Conservation (phyloP, 164 flowering plant genomes). For the Aristolochia fimbriata region DNA sequence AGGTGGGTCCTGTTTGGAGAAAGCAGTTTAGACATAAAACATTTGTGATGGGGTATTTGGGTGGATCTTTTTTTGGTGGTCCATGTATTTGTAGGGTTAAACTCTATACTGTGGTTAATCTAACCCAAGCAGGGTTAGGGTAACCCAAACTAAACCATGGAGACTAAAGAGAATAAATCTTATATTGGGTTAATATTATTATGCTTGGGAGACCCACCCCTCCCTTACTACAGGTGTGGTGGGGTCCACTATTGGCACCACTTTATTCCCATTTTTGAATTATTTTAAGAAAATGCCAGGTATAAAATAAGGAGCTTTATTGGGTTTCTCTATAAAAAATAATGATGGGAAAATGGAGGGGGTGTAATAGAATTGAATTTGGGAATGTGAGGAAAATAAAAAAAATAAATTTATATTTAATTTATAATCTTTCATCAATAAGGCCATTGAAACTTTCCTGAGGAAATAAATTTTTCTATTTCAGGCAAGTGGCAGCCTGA, state of each 20-base stretch:
- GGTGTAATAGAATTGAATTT: background rate
- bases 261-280: background rate
- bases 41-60: no score
- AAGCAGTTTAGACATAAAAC: no score
- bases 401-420: background rate
- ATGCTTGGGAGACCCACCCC: no score
- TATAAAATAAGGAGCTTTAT: no score
- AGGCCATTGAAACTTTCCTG: background rate
- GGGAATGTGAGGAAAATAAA: background rate
- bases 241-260: background rate
- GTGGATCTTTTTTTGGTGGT: no score
- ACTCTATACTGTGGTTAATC: no score
- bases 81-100: no score
- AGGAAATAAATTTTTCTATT: slow-evolving; percentile 3
- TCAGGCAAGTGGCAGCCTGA: slow-evolving; percentile 6
- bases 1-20: no score
- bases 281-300: background rate
- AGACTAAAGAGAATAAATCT: no score
- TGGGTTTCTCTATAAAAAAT: background rate
- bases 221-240: background rate
- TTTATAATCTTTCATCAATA: background rate
- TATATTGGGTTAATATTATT: no score
- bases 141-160: no score
- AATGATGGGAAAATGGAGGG: background rate
- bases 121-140: no score